phyloP scores from a whole-genome alignment of 2,329 filamentous ascomycete genomes.

The Colletotrichum orbiculare region DNA sequence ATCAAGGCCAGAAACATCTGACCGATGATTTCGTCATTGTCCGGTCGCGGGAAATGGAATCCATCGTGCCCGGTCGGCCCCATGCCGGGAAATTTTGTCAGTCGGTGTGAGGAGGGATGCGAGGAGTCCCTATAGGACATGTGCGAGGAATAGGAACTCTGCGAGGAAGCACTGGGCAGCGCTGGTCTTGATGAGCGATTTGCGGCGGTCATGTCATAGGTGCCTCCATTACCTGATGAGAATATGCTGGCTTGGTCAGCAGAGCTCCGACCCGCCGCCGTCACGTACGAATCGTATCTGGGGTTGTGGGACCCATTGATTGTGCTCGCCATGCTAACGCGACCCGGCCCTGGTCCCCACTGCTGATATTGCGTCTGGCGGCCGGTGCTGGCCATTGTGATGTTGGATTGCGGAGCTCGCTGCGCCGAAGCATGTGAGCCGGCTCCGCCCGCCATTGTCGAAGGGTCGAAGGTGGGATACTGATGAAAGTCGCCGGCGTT shows the following conservation, averaged over 20 bases:
- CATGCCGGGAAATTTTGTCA: constrained; percentile 62
- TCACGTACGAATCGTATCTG: constrained; percentile 73
- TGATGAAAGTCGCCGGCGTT: constrained; percentile 85
- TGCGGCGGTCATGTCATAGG: constrained; percentile 50
- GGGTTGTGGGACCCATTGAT: constrained; percentile 64
- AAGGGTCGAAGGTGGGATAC: constrained; percentile 79
- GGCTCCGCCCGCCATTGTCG: constrained; percentile 58
- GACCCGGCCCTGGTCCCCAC: constrained; percentile 68
- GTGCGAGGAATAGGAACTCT: constrained; percentile 63
- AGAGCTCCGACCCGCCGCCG: constrained; percentile 68
- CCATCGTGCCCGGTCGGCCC: constrained; percentile 55
- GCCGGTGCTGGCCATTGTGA: constrained; percentile 78
- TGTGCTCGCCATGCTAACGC: constrained; percentile 65
- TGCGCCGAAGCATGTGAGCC: constrained; percentile 69
- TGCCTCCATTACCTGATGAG: constrained; percentile 67
- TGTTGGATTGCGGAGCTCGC: constrained; percentile 66
- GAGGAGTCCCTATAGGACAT: constrained; percentile 45
- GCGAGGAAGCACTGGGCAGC: constrained; percentile 66
- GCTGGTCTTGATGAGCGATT: constrained; percentile 63
- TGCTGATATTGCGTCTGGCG: constrained; percentile 82
- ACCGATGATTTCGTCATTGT: constrained; percentile 86
- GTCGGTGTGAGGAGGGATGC: constrained; percentile 66
- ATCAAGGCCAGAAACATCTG: constrained; percentile 93
- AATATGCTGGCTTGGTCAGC: constrained; percentile 66
- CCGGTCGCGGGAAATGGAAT: constrained; percentile 76